Conservation (phyloP, 1,284 basidiomycete species). For the Earliella scabrosa region DNA sequence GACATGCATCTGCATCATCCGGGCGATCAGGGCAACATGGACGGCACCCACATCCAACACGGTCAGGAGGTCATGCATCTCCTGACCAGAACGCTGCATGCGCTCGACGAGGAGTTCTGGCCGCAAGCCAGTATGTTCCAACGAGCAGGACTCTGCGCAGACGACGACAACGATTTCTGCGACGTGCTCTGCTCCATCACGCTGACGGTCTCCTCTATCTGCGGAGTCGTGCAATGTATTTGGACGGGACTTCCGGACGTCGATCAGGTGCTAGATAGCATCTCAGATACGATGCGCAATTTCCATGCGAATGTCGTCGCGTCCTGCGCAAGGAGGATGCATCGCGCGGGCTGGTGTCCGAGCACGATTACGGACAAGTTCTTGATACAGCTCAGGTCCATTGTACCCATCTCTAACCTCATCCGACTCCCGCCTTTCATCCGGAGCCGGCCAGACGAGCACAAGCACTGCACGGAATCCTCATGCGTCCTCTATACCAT, state of each 20-base stretch:
- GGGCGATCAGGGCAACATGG: too few species aligned
- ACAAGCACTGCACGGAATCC: constrained; percentile 5
- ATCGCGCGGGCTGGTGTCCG: constrained; percentile 16
- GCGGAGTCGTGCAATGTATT: neutral
- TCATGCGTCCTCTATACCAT: constrained; percentile 13
- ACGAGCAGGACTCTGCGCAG: neutral
- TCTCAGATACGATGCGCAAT: neutral
- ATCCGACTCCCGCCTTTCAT: constrained; percentile 6
- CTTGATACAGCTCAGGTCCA: neutral
- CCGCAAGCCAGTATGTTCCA: neutral
- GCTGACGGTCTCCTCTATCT: neutral
- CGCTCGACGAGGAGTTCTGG: neutral
- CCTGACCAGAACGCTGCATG: neutral
- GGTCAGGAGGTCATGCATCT: constrained; percentile 4
- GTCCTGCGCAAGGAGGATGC: constrained; percentile 4
- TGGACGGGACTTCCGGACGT: neutral
- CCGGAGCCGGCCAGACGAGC: constrained; percentile 1
- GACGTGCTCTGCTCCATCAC: neutral
- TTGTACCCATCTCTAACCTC: constrained; percentile 8
- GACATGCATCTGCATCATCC: too few species aligned
- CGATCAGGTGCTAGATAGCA: neutral
- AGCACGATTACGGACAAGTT: neutral
- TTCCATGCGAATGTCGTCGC: neutral
- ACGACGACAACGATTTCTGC: neutral
- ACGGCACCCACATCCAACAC: neutral